Conservation (phyloP, 1,284 basidiomycete genomes). For the Ganoderma boninense region DNA sequence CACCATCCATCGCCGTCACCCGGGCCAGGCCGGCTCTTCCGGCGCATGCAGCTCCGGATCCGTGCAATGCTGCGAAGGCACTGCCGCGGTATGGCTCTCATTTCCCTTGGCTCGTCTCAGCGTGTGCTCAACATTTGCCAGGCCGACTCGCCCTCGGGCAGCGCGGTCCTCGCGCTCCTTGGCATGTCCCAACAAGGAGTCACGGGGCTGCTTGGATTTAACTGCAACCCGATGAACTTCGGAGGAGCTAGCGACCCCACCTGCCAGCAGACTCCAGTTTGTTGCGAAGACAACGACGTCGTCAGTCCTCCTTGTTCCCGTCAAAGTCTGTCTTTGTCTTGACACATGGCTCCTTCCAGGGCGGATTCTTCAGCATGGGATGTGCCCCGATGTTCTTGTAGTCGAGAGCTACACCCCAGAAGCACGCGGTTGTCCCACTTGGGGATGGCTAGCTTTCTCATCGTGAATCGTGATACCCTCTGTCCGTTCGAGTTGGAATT, state of each 20-base stretch:
- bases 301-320: constrained; percentile 11
- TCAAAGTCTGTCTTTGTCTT: no score
- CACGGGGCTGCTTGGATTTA: constrained; percentile 21
- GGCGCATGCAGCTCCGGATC: constrained; percentile 24
- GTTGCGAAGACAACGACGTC: constrained; percentile 30
- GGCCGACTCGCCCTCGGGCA: constrained; percentile 7
- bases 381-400: constrained; percentile 26
- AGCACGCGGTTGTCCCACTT: neutral
- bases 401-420: neutral
- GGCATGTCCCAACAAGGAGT: constrained; percentile 17
- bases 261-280: constrained; percentile 23
- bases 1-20: constrained; percentile 16
- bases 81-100: constrained; percentile 7
- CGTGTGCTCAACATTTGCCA: constrained; percentile 7
- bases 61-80: constrained; percentile 26
- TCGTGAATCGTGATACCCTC: neutral
- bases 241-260: neutral
- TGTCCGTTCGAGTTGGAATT: neutral
- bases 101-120: neutral
- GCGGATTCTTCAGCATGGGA: constrained; percentile 34
- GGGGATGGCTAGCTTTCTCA: neutral
- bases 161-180: constrained; percentile 19
- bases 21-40: neutral
- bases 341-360: constrained; percentile 14
- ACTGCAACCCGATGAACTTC: constrained; percentile 30